A percentile compares a stretch with the other conserved stretches of the same genome.
These are phyloP conservation scores for Diplosphaera chodatii DNA, from an alignment of 139 green algal species.

Conservation along the genomic window DNA sequence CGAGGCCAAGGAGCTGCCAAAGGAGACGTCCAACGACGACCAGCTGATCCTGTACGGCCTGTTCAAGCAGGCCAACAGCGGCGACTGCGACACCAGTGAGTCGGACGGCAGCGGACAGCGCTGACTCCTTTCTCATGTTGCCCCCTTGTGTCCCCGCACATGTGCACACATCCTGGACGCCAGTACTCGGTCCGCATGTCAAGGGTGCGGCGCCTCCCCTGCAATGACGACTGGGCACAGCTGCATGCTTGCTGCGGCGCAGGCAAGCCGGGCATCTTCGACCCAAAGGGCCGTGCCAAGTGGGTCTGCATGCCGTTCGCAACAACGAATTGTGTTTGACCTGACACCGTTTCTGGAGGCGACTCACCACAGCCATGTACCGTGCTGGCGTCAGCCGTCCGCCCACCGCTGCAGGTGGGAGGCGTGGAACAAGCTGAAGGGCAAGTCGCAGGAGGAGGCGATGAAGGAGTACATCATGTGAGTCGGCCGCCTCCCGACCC, in stretches of 20 bases:
- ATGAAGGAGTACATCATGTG: constrained; percentile 57
- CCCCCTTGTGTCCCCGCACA: no score
- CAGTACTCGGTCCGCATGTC: no score
- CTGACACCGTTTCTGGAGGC: no score
- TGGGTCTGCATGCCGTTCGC: no score
- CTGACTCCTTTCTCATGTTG: no score
- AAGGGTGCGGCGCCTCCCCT: no score
- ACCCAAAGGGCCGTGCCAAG: constrained; percentile 40
- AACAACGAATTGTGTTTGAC: no score
- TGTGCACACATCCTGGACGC: no score
- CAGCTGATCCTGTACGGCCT: constrained; percentile 66
- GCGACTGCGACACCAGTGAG: constrained; percentile 49
- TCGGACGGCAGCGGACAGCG: no score
- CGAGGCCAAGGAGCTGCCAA: constrained; percentile 39
- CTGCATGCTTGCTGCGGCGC: constrained; percentile 3
- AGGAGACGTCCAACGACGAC: constrained; percentile 41
- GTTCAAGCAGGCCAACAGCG: constrained; percentile 66
- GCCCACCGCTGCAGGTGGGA: constrained; percentile 23
- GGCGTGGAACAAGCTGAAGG: constrained; percentile 64
- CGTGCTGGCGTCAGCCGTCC: background rate
- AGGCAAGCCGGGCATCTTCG: constrained; percentile 55
- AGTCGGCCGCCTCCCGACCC: no score
- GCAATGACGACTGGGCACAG: no score
- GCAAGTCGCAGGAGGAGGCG: constrained; percentile 43
- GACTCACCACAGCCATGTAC: background rate